Percentiles rank a stretch among this genome's conserved stretches.
phyloP scores from a whole-genome alignment of 2,329 filamentous ascomycete genomes.

The Colletotrichum sojae region DNA sequence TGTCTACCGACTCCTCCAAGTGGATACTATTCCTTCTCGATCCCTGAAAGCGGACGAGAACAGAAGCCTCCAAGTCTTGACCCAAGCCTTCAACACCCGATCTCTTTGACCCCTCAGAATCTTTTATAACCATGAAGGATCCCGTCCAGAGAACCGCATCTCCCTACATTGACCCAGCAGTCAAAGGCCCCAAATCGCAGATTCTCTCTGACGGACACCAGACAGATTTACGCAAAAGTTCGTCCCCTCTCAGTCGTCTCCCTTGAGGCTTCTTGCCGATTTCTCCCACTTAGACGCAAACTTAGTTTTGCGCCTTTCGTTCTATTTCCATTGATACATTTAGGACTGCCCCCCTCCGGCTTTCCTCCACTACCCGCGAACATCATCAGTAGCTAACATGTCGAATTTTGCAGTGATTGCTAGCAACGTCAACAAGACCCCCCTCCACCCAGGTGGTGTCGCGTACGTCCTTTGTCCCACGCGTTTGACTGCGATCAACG shows the following conservation, averaged over 20 bases:
- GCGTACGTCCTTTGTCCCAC: conserved; percentile 72
- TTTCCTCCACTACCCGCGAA: background rate
- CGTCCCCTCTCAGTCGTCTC: conserved; percentile 45
- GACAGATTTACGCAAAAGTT: conserved; percentile 58
- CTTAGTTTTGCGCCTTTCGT: conserved; percentile 41
- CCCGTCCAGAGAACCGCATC: conserved; percentile 56
- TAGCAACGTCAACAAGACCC: conserved; percentile 87
- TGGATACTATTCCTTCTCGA: conserved; percentile 37
- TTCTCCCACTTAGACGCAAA: conserved; percentile 26
- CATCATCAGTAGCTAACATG: conserved; percentile 37
- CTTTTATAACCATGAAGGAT: conserved; percentile 57
- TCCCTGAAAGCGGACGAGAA: conserved; percentile 41
- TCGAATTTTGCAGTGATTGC: conserved; percentile 61
- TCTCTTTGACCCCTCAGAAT: conserved; percentile 29
- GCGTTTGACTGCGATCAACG: background rate
- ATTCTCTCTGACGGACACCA: conserved; percentile 53
- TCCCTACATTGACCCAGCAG: conserved; percentile 55
- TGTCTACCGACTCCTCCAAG: conserved; percentile 30
- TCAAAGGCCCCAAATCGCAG: conserved; percentile 57
- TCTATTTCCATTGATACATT: background rate
- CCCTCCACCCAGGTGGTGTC: conserved; percentile 91
- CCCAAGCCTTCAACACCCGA: conserved; percentile 39
- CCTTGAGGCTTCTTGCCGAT: background rate
- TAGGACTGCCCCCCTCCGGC: background rate
- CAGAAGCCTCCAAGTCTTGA: conserved; percentile 37